Percentiles rank a stretch among this genome's conserved stretches.
Conservation (phyloP, 129 eudicot genomes). For the Logfia minima region DNA sequence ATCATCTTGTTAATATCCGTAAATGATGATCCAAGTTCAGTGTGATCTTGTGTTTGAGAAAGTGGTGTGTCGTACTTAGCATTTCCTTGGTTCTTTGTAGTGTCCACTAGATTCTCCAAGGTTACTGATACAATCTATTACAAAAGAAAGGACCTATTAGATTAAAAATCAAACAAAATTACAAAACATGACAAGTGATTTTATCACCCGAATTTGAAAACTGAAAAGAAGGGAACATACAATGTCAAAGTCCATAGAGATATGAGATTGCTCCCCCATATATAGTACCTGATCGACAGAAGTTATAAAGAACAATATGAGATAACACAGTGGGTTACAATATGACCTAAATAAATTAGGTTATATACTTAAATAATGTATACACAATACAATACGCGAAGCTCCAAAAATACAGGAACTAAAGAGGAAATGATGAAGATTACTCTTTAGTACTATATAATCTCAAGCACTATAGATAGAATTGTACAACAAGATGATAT, state of each 20-base stretch:
- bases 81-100: constrained; percentile 38
- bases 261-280: constrained; percentile 89
- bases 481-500: neutral
- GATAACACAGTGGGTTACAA: constrained; percentile 11
- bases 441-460: constrained; percentile 5
- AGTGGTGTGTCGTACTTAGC: neutral
- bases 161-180: constrained; percentile 3
- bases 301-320: constrained; percentile 10
- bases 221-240: constrained; percentile 41
- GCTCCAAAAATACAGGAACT: constrained; percentile 17
- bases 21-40: constrained; percentile 40
- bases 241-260: constrained; percentile 79
- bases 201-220: constrained; percentile 10
- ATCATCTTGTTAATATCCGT: constrained; percentile 42
- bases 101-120: constrained; percentile 69
- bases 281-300: constrained; percentile 48
- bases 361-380: neutral
- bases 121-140: constrained; percentile 78
- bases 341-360: constrained; percentile 1
- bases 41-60: constrained; percentile 22
- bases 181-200: constrained; percentile 4
- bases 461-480: neutral
- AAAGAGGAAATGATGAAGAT: constrained; percentile 6
- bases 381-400: constrained; percentile 1
- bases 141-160: constrained; percentile 29